Evolutionary conservation across 257 asterid species (phyloP).

Genomic region (Gentiana macrophylla): DNA sequence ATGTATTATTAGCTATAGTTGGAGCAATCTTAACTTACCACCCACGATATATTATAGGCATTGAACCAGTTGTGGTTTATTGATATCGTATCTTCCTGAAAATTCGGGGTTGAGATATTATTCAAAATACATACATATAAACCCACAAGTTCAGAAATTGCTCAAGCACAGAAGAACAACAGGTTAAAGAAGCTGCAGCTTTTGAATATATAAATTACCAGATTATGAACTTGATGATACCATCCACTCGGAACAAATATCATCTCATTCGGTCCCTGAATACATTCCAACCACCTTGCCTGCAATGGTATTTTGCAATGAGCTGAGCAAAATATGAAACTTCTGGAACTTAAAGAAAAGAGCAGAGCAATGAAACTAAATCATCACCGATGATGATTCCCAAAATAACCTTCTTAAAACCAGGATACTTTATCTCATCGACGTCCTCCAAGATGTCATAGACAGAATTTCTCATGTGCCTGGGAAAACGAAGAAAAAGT

Average conservation of each 20-base stretch:
- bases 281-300: conserved; percentile 89
- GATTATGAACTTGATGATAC: conserved; percentile 97
- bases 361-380: not conserved
- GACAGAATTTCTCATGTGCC: conserved; percentile 70
- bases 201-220: conserved; percentile 34
- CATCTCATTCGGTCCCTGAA: conserved; percentile 69
- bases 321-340: not conserved
- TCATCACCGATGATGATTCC: conserved; percentile 7
- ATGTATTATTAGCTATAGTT: not conserved
- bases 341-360: not conserved
- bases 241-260: conserved; percentile 98
- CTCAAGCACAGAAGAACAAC: not conserved
- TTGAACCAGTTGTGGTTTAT: conserved; percentile 98
- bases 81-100: conserved; percentile 90
- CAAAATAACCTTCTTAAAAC: conserved; percentile 57
- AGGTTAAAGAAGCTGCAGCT: not conserved
- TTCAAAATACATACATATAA: conserved; percentile 1
- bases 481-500: conserved; percentile 11
- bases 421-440: conserved; percentile 51
- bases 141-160: not conserved
- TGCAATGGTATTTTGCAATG: conserved; percentile 13
- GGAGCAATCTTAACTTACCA: conserved; percentile 40
- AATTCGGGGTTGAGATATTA: conserved; percentile 9
- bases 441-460: conserved; percentile 72
- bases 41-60: conserved; percentile 63